Conservation (phyloP, 768 basidiomycete genomes). For the Russula sp. region DNA sequence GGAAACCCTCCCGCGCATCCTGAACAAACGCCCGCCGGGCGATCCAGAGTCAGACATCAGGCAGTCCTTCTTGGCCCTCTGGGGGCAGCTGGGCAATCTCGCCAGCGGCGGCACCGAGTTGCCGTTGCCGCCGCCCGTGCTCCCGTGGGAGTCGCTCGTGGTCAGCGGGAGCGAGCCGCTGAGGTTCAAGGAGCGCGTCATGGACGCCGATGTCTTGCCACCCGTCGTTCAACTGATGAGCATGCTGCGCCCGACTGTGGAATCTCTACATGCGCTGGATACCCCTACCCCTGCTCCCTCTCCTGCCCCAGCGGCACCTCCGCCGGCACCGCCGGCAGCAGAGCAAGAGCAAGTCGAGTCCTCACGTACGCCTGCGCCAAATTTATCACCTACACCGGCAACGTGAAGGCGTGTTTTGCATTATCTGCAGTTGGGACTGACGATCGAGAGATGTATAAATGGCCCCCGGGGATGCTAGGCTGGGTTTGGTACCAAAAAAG, state of each 20-base stretch:
- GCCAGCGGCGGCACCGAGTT: background rate
- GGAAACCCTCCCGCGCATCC: background rate
- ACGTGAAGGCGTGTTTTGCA: background rate
- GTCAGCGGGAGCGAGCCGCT: background rate
- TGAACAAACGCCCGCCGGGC: background rate
- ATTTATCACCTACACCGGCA: background rate
- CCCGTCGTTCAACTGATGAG: slow-evolving; percentile 1
- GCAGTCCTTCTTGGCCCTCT: background rate
- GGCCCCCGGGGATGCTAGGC: too few relatives aligned
- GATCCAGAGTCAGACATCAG: background rate
- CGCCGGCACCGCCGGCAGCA: too few relatives aligned
- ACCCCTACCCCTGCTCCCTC: too few relatives aligned
- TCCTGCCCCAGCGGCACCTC: background rate
- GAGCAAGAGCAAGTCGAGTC: background rate
- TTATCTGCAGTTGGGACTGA: too few relatives aligned
- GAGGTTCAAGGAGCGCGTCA: background rate
- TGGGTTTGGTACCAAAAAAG: too few relatives aligned
- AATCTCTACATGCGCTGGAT: background rate
- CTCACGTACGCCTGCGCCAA: background rate
- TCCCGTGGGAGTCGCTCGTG: background rate
- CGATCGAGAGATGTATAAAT: too few relatives aligned
- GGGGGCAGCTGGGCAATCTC: background rate
- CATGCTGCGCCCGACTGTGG: slow-evolving; percentile 3
- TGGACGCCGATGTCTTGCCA: background rate
- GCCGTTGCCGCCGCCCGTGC: background rate